Base-by-base conservation (phyloP, 495 filamentous ascomycete genomes). In the Penicillium paxilli region DNA sequence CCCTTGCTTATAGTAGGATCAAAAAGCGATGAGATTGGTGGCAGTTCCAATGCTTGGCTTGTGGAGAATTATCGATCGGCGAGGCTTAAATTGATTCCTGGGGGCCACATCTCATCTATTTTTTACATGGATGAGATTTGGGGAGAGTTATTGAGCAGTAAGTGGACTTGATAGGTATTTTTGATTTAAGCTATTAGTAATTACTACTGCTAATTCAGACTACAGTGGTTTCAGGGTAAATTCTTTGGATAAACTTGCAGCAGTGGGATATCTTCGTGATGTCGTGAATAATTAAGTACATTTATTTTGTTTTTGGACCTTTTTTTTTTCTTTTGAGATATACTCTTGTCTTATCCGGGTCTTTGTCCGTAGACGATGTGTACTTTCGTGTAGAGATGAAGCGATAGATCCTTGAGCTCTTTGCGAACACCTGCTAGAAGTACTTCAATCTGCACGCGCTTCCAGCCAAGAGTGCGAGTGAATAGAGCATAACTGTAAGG, bases 381-480 rank as follows among this genome's bases (percentile, higher is more conserved):
- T 26, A 71, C 60, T 21, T 63, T 62, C 3, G 72, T 62, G 49
- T 75, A 77, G 26, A 75, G 30, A 64, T 87, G 83, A 14, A 78
- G 63, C 5, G 61, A 70, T 4, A 69, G 62, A 56, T 85, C 78
- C 37, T 73, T 64, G 28, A 87, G 50, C 38, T 80, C 83, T n/a
- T 71, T 72, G 33, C 78, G 72, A 3, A 84, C 73, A 12, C 80
- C 69, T 9, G 74, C 77, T 3, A 82, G 69, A 51, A 86, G 71
- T 8, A 73, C 73, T 54, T 85, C 76, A 20, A 82, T 76, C 59
- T 87, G 71, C 19, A 72, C 73, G 50, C 68, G 12, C 48, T 74
- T 44, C 76, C 80, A 83, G 2, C 80, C 79, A 12, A 83, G 70
- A n/a, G 78, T 70, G 16, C 76, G 74, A 1, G 80, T 84, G 54